Conservation (phyloP, 768 basidiomycete genomes). For the Porpolomopsis calyptriformis region DNA sequence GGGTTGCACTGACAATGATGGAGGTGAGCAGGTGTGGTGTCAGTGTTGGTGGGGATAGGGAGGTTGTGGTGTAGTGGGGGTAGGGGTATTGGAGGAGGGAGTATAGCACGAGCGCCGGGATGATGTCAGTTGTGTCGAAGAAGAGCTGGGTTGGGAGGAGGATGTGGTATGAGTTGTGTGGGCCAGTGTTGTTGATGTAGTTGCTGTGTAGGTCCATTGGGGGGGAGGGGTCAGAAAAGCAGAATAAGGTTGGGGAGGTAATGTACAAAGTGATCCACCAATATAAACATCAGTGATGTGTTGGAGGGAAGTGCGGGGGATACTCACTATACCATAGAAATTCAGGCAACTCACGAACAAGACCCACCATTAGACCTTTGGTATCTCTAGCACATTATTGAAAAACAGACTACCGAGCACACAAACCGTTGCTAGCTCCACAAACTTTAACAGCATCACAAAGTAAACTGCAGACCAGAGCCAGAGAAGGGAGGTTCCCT, state of each 20-base stretch:
- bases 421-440: not conserved
- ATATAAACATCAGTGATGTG: not conserved
- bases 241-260: not conserved
- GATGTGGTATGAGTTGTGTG: too few relatives aligned
- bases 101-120: too few relatives aligned
- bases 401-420: not conserved
- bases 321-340: constrained; percentile 4
- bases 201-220: not conserved
- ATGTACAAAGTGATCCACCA: too few relatives aligned
- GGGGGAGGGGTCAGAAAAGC: not conserved
- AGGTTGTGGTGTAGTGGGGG: not conserved
- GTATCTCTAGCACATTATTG: not conserved
- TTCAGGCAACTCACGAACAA: constrained; percentile 4
- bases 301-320: not conserved
- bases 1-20: not conserved
- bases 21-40: not conserved
- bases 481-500: constrained; percentile 3
- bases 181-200: too few relatives aligned
- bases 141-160: too few relatives aligned
- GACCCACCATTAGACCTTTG: constrained; percentile 1
- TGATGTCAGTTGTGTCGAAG: too few relatives aligned
- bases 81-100: not conserved
- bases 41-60: too few relatives aligned
- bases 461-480: constrained; percentile 5
- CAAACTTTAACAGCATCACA: constrained; percentile 2